These are phyloP conservation scores for Nepenthes mirabilis DNA, from an alignment of 148 eudicot genomes.

Conservation along the genomic window DNA sequence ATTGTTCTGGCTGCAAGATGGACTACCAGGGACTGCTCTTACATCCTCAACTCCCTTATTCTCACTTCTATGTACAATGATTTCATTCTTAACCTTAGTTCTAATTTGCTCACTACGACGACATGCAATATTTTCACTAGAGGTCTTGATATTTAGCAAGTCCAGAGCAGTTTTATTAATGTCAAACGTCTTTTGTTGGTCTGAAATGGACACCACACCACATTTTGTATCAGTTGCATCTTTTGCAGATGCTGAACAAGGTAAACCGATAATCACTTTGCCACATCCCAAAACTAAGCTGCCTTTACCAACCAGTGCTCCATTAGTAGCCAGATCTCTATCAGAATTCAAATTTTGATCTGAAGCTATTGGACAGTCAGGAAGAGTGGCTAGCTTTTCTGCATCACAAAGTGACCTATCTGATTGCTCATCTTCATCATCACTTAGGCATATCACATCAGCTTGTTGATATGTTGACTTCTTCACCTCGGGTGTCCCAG, in stretches of 20 bases:
- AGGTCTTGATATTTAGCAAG: constrained; percentile 17
- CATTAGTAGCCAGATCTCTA: constrained; percentile 16
- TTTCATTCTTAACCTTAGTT: constrained; percentile 21
- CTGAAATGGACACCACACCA: constrained; percentile 18
- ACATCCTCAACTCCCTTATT: constrained; percentile 21
- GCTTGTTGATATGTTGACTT: constrained; percentile 24
- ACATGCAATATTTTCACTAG: constrained; percentile 15
- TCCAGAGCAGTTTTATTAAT: constrained; percentile 20
- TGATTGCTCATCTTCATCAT: constrained; percentile 70
- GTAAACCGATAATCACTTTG: constrained; percentile 21
- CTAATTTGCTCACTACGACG: constrained; percentile 21
- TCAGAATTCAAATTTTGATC: neutral
- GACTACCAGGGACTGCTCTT: constrained; percentile 33
- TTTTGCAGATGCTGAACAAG: constrained; percentile 23
- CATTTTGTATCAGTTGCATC: constrained; percentile 20
- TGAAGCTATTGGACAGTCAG: constrained; percentile 7
- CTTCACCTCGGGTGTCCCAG: constrained; percentile 18
- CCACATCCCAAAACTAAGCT: constrained; percentile 18
- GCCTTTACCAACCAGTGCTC: constrained; percentile 30
- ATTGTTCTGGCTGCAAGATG: constrained; percentile 55
- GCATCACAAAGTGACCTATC: constrained; percentile 12
- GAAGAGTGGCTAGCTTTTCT: constrained; percentile 13
- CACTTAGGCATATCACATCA: constrained; percentile 69
- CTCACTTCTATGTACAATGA: constrained; percentile 21
- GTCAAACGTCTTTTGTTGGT: constrained; percentile 17